Base-by-base conservation (phyloP, 2,329 filamentous ascomycete species). In the Diaporthe capsici region DNA sequence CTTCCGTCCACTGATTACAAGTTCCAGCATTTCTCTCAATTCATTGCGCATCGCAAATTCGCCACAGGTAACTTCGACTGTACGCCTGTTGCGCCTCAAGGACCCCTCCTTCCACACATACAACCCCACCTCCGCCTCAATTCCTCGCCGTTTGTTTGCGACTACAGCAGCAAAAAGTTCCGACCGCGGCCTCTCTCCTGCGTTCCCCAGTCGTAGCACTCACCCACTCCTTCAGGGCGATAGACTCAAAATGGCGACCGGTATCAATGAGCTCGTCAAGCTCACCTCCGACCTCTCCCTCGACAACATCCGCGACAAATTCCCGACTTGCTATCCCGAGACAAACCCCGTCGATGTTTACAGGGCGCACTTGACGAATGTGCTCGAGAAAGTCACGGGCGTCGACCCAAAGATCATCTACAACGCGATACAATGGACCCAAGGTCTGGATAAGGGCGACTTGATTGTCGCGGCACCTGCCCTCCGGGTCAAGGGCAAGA, bases 371-470 rank as follows among this genome's bases (percentile, higher is more conserved):
- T 90, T 97, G 78, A 92, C 94, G 77, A 88, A 92, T 57, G 86
- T 94, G 67, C 86, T 97, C 55, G 86, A 90, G 47, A 86, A 90
- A 28, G 89, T 95, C 76, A 94, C 93, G 3, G 93, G 93, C 31
- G 93, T 95, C 39, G 93, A 94, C 75, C 83, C 88, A 47, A 87
- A 89, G 72, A 91, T 95, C 80, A 92, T 97, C 82, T 95, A 94
- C 85, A 91, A 91, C 37, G 91, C 92, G 51, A 86, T 98, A 57
- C 90, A 94, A 86, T 96, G 94, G 94, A 96, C 95, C 7, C 88
- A 91, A 77, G 91, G 92, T 51, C 88, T 95, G 31, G 95, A 97
- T 78, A 95, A 96, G 87, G 95, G 95, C 65, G 95, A 98, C 84
- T 86, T 97, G 79, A 90, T 94, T 72, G 85, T 98, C 63, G 92